These are phyloP conservation scores for Carex pumila DNA, from an alignment of 176 grass and related monocot genomes.

Conservation along the genomic window DNA sequence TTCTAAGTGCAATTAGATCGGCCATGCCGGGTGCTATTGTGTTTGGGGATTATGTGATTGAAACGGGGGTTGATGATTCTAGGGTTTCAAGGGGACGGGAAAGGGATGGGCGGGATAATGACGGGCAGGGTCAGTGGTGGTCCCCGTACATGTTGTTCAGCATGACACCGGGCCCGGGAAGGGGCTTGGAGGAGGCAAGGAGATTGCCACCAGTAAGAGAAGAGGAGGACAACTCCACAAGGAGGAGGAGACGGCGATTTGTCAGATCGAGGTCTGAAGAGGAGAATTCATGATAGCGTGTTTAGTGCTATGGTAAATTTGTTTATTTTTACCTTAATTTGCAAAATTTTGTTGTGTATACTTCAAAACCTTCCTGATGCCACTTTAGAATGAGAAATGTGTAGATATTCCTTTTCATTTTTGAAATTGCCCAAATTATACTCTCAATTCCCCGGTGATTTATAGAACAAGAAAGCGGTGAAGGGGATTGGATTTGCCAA, in stretches of 20 bases:
- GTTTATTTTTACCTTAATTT: conserved; percentile 4
- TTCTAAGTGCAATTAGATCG: conserved; percentile 86
- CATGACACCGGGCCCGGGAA: background rate
- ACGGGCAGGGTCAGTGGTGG: conserved; percentile 11
- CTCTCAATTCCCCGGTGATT: background rate
- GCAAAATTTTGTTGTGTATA: background rate
- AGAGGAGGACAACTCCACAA: background rate
- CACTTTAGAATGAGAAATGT: background rate
- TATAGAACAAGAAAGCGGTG: background rate
- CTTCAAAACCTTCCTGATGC: background rate
- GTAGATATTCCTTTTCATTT: background rate
- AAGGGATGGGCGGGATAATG: background rate
- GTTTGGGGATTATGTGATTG: conserved; percentile 87
- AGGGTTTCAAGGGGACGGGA: conserved; percentile 11
- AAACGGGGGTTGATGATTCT: conserved; percentile 38
- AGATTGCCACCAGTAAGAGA: background rate
- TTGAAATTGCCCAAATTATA: background rate
- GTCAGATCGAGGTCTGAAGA: conserved; percentile 15
- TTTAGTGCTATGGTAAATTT: conserved; percentile 15
- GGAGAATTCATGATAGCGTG: background rate
- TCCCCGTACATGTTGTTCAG: conserved; percentile 8
- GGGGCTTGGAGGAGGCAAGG: background rate
- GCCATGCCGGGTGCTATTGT: conserved; percentile 81
- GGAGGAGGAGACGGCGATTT: conserved; percentile 17
- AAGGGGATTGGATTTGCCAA: background rate